A percentile compares a stretch with the other conserved stretches of the same genome.
Conservation (phyloP, 1,284 basidiomycete species). For the Fomitopsis palustris region DNA sequence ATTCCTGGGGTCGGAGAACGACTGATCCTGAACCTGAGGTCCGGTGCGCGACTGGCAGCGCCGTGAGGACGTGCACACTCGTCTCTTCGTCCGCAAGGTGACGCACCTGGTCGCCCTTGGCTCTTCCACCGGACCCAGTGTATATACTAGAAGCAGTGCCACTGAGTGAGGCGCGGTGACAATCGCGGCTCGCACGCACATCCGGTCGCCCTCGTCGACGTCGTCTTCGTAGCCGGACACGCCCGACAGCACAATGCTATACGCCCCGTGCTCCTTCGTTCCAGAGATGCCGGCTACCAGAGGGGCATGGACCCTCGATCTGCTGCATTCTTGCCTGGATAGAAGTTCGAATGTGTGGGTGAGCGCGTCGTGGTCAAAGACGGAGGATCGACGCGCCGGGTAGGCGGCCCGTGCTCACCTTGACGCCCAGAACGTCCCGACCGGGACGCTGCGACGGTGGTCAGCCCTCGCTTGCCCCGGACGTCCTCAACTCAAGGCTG, state of each 20-base stretch:
- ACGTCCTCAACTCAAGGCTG: neutral
- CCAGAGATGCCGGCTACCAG: conserved; percentile 21
- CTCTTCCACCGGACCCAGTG: conserved; percentile 30
- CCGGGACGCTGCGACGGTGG: conserved; percentile 13
- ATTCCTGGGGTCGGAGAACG: conserved; percentile 28
- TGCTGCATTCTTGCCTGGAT: conserved; percentile 12
- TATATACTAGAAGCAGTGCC: conserved; percentile 29
- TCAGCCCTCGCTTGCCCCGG: neutral
- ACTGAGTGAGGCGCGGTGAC: neutral
- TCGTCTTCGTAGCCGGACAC: conserved; percentile 37
- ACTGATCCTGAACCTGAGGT: conserved; percentile 33
- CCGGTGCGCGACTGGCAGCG: conserved; percentile 15
- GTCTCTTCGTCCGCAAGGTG: too few relatives aligned
- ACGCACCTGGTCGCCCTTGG: conserved; percentile 1
- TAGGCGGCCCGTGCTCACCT: conserved; percentile 11
- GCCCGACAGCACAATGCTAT: conserved; percentile 38
- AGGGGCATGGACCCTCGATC: conserved; percentile 16
- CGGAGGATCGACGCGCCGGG: neutral
- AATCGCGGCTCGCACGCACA: conserved; percentile 26
- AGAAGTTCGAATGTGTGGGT: neutral
- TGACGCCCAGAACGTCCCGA: conserved; percentile 19
- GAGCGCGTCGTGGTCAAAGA: neutral
- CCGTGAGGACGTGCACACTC: too few relatives aligned
- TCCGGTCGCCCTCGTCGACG: conserved; percentile 32
- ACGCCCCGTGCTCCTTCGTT: conserved; percentile 29